Evolutionary conservation across 371 early-diverging fungal species (phyloP).

Genomic region (Actinomucor elegans): DNA sequence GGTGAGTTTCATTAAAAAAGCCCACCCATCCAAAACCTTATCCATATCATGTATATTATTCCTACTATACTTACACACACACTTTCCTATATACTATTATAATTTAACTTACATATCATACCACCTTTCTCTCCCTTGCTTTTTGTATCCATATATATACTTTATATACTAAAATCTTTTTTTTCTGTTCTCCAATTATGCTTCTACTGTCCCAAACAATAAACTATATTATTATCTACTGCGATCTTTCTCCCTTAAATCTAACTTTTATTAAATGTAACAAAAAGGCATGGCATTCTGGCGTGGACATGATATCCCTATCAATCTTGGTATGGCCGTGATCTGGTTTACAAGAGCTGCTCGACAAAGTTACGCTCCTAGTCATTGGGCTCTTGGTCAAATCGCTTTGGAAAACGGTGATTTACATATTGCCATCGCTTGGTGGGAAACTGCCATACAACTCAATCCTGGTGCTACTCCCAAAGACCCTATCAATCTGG

Average conservation of each 20-base stretch:
- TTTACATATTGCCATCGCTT: slow-evolving; percentile 31
- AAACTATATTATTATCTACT: slow-evolving; percentile 4
- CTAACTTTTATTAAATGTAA: background rate
- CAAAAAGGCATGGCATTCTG: slow-evolving; percentile 24
- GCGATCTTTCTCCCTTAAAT: background rate
- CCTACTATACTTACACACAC: background rate
- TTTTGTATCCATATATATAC: slow-evolving; percentile 1
- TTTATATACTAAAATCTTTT: slow-evolving; percentile 10
- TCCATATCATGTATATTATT: background rate
- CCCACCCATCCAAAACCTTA: background rate
- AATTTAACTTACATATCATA: background rate
- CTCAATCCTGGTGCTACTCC: slow-evolving; percentile 14
- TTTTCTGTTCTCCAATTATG: slow-evolving; percentile 4
- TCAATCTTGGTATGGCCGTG: slow-evolving; percentile 35
- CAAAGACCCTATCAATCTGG: slow-evolving; percentile 18
- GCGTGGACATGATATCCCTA: slow-evolving; percentile 28
- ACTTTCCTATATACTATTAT: slow-evolving; percentile 4
- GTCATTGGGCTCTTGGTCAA: slow-evolving; percentile 43
- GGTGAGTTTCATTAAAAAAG: slow-evolving; percentile 17
- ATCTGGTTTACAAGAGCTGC: slow-evolving; percentile 40
- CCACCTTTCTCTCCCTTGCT: slow-evolving; percentile 1
- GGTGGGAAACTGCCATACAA: slow-evolving; percentile 36
- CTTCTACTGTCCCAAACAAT: background rate
- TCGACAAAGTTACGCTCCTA: slow-evolving; percentile 27
- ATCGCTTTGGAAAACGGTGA: slow-evolving; percentile 41